Evolutionary conservation across 352 stramenopile species (phyloP).

Genomic region (Globisporangium solare): DNA sequence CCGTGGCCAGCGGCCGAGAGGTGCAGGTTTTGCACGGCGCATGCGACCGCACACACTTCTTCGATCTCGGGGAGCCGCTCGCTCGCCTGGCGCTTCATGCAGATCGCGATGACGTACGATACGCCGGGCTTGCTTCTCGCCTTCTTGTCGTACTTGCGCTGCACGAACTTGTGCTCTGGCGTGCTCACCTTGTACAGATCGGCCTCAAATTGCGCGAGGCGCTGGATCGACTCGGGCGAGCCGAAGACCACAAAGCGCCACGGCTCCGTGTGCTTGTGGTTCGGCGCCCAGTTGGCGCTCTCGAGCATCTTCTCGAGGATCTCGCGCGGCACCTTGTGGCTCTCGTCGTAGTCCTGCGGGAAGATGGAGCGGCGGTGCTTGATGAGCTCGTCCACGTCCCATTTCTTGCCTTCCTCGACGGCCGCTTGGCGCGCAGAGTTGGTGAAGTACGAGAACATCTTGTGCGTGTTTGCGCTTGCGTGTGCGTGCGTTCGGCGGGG

Average conservation of each 20-base stretch:
- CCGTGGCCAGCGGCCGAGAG: conserved; percentile 55
- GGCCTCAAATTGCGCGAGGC: conserved; percentile 57
- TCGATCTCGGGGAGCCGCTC: conserved; percentile 78
- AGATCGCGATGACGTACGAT: conserved; percentile 81
- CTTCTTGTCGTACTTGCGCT: conserved; percentile 80
- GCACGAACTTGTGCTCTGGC: conserved; percentile 61
- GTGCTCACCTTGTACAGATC: conserved; percentile 66
- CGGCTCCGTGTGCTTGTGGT: conserved; percentile 69
- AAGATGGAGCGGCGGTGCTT: conserved; percentile 71
- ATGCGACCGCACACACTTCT: conserved; percentile 70
- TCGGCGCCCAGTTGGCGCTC: conserved; percentile 78
- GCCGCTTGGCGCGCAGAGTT: conserved; percentile 16
- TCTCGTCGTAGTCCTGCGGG: conserved; percentile 57
- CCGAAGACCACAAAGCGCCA: conserved; percentile 81
- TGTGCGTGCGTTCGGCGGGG: conserved; percentile 28
- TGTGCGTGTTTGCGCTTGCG: neutral
- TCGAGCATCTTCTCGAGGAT: conserved; percentile 74
- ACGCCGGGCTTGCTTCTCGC: conserved; percentile 59
- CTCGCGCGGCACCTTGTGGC: conserved; percentile 39
- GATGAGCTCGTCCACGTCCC: conserved; percentile 71
- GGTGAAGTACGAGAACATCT: neutral
- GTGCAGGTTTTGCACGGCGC: conserved; percentile 85
- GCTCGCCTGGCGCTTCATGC: conserved; percentile 84
- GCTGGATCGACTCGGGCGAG: conserved; percentile 37
- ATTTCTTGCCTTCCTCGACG: conserved; percentile 31